Percentiles rank a stretch among this genome's conserved stretches.
Evolutionary conservation across 139 green algal species (phyloP).

Genomic region (Chlorella vulgaris): DNA sequence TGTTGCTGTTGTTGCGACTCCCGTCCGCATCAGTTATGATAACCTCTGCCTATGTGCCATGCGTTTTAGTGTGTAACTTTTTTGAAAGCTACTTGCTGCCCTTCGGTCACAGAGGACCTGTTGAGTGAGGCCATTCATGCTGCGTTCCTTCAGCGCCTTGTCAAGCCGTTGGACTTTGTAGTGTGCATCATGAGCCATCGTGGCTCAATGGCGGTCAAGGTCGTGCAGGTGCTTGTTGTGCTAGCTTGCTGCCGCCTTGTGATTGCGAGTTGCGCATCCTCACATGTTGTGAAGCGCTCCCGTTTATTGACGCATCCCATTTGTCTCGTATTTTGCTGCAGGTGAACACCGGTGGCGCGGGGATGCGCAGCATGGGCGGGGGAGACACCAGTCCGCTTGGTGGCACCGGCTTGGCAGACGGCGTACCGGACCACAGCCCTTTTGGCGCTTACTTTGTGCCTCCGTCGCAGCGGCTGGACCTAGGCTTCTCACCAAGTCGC

Average conservation of each 20-base stretch:
- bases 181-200: slow-evolving; percentile 68
- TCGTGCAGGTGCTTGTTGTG: slow-evolving; percentile 1
- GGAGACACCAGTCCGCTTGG: neutral
- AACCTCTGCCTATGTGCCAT: neutral
- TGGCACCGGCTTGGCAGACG: neutral
- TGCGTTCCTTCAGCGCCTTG: slow-evolving; percentile 42
- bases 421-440: neutral
- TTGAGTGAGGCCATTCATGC: slow-evolving; percentile 53
- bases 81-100: neutral
- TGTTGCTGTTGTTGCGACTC: too few species aligned
- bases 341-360: slow-evolving; percentile 4
- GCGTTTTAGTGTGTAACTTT: neutral
- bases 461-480: neutral
- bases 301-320: neutral
- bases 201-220: slow-evolving; percentile 57
- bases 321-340: neutral
- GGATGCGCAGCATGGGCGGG: neutral
- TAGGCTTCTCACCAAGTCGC: neutral
- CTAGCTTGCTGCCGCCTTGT: neutral
- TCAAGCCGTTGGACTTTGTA: slow-evolving; percentile 69
- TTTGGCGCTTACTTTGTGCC: slow-evolving; percentile 10
- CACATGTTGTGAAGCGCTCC: neutral
- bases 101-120: slow-evolving; percentile 22
- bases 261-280: too few species aligned
- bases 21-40: too few species aligned